phyloP scores from a whole-genome alignment of 2,329 filamentous ascomycete species.

The Didymellaceae sp. region DNA sequence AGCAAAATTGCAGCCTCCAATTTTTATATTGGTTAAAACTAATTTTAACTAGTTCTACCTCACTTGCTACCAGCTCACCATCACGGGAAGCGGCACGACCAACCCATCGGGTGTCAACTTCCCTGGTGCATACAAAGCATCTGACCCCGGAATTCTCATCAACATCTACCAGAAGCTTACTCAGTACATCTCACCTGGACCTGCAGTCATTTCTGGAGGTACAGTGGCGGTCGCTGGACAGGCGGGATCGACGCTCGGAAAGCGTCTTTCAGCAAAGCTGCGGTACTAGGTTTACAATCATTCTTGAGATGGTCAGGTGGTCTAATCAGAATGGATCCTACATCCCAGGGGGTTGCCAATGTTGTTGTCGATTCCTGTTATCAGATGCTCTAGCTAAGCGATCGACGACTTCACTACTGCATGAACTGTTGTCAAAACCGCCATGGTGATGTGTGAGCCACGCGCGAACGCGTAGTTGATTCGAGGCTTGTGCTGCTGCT shows the following conservation, averaged over 20 bases:
- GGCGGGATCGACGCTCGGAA: constrained; percentile 27
- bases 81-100: constrained; percentile 62
- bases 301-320: too few species aligned
- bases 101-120: constrained; percentile 55
- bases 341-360: not conserved
- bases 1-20: not conserved
- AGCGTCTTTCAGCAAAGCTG: constrained; percentile 12
- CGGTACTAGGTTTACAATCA: not conserved
- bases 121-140: constrained; percentile 63
- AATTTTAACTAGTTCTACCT: constrained; percentile 51
- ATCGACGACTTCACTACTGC: constrained; percentile 8
- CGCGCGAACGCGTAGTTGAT: constrained; percentile 12
- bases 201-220: constrained; percentile 46
- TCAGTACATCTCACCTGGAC: constrained; percentile 61
- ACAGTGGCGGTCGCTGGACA: constrained; percentile 38
- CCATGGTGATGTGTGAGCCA: not conserved
- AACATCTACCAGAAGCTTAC: constrained; percentile 63
- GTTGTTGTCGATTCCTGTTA: not conserved
- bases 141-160: constrained; percentile 65
- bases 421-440: constrained; percentile 8
- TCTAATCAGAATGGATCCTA: not conserved
- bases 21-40: not conserved
- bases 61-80: constrained; percentile 64
- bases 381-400: constrained; percentile 1
- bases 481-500: not conserved